A percentile compares a stretch with the other conserved stretches of the same genome.
These are phyloP conservation scores for Chimonanthus salicifolius DNA, from an alignment of 164 flowering plant species.

Conservation along the genomic window DNA sequence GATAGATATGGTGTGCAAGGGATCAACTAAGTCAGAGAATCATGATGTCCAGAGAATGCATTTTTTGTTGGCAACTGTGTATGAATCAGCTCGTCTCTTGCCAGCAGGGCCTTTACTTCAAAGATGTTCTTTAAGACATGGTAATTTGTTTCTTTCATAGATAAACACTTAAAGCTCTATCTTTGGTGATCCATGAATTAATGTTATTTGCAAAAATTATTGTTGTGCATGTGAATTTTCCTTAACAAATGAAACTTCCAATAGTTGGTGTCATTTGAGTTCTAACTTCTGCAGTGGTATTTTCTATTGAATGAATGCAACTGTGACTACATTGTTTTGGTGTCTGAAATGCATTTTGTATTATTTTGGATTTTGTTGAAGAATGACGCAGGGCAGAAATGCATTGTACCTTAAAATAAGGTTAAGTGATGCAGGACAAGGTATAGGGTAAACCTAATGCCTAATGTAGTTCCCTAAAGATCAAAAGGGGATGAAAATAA, in stretches of 20 bases:
- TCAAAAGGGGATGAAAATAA: no score
- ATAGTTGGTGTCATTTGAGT: no score
- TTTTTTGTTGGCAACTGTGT: slow-evolving; percentile 52
- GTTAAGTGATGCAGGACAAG: no score
- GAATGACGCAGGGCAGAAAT: no score
- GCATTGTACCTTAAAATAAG: no score
- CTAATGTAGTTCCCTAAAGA: no score
- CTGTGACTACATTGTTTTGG: no score
- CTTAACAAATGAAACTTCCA: not conserved
- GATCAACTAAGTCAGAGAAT: slow-evolving; percentile 17
- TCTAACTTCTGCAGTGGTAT: no score
- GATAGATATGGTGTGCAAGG: slow-evolving; percentile 26
- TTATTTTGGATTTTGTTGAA: no score
- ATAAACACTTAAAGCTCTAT: not conserved
- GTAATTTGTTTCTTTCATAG: slow-evolving; percentile 20
- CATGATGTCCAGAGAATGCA: slow-evolving; percentile 31
- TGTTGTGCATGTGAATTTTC: not conserved
- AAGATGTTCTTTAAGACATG: slow-evolving; percentile 53
- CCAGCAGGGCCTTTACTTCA: slow-evolving; percentile 61
- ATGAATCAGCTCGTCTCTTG: slow-evolving; percentile 66
- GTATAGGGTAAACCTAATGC: no score
- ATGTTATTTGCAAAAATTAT: not conserved
- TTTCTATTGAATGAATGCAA: no score
- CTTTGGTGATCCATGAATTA: not conserved
- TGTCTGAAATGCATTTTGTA: no score